Evolutionary conservation across 2,329 filamentous ascomycete genomes (phyloP).

Genomic region (Aphanocladium album): DNA sequence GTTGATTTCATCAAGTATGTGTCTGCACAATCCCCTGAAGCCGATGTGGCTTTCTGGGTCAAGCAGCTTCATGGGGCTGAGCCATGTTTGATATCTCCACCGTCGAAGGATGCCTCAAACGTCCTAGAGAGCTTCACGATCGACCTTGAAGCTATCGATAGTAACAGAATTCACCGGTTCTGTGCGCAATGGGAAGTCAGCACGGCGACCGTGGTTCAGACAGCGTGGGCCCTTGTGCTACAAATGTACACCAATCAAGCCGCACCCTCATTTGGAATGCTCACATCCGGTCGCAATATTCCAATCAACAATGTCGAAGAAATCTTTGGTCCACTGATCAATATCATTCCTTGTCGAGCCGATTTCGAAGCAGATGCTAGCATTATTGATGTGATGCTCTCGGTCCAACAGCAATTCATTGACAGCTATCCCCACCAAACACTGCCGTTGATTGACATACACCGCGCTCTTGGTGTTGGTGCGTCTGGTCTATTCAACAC

Average conservation of each 20-base stretch:
- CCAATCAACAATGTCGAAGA: conserved; percentile 9
- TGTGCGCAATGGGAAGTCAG: conserved; percentile 7
- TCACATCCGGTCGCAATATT: conserved; percentile 14
- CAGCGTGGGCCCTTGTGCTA: conserved; percentile 7
- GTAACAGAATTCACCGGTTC: background rate
- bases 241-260: background rate
- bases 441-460: background rate
- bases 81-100: background rate
- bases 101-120: background rate
- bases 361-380: background rate
- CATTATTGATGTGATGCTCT: background rate
- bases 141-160: background rate
- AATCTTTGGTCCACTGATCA: conserved; percentile 14
- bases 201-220: background rate
- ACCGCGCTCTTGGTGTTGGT: conserved; percentile 1
- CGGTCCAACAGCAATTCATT: conserved; percentile 2
- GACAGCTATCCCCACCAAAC: conserved; percentile 8
- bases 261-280: conserved; percentile 14
- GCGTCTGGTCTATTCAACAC: conserved; percentile 7
- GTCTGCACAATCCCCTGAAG: background rate
- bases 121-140: background rate
- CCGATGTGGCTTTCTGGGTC: background rate
- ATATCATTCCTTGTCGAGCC: conserved; percentile 11
- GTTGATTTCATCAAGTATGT: background rate
- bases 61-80: background rate